Evolutionary conservation across 2,329 filamentous ascomycete species (phyloP), one percentile per base, ranked within the genome.

Genomic region (Pyricularia sp.): DNA sequence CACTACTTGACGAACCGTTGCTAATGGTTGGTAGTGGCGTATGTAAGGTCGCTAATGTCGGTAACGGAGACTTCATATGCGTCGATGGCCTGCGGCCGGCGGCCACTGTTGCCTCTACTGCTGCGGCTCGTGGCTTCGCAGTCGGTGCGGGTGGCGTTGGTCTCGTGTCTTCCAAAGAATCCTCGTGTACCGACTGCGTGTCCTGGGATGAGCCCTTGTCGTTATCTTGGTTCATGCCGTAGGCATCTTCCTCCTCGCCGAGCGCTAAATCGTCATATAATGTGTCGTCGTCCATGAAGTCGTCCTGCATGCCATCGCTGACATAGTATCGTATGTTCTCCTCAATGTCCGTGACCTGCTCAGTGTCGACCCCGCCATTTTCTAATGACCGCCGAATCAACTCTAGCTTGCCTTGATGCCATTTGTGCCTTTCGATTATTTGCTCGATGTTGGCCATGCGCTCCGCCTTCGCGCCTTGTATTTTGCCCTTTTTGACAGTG

Each of bases 311-410:
- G 70, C 92, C 92, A 74, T 94, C 92, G 65, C 93, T 87, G 62
- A 97, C 92, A 74, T 97, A 99, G 78, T 97, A 97, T 71, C 88
- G 88, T 75, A 99, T 97, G 74, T 86, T 88, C 70, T 97, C 93
- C 75, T 97, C 91, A 64, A 97, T 80, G 2, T 94, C 90, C 68
- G 86, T 88, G 70, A 99, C 93, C 74, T 94, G 88, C 5, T 93
- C 90, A 24, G 88, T 84, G 66, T 97, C 93, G 69, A 97, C 85
- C 68, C 88, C 91, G 65, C 92, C 93, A 73, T 99, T 99, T 73
- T 97, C 93, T 69, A 99, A 79, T 31, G 91, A 90, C 70, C 94
- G 87, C 71, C 93, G 86, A 72, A 97, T 86, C 66, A 97, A 82
- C 77, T 99, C 94, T 68, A 99, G 82, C 74, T 96, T 96, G 68